Base-by-base conservation (phyloP, 305 asterid genomes). In the Caryopteris hybrid region DNA sequence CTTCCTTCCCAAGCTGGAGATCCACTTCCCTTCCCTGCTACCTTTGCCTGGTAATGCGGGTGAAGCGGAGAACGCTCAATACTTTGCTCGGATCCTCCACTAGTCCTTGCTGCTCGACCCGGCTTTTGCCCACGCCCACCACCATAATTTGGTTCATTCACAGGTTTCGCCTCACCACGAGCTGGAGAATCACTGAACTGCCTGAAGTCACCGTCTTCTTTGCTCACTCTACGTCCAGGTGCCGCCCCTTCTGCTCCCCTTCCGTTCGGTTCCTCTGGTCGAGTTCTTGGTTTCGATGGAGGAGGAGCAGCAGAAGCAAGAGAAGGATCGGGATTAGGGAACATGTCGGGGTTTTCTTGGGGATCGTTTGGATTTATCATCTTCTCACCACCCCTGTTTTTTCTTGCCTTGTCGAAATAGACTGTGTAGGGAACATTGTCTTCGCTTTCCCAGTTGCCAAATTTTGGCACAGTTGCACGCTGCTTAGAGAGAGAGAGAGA, bases 351-450 rank as follows among this genome's bases (percentile, higher is more conserved):
- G 64, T 87, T 84, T 48, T 89, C 91, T 73, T 71, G 66, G 8
- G 96, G 98, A 31, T 89, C 96, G 56, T 88, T 92, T 6, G 96
- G 98, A 71, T 89, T 89, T 8, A 83, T 80, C 79, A 82, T 79
- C 61, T 86, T 87, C 71, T 90, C 89, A 3, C 91, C 88, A 5
- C 91, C 95, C 74, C 80, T 77, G 36, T 61, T 78, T 68, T 86
- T 86, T 74, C 96, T 79, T 22, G 98, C 98, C 56, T 87, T 83
- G 2, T 87, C 89, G 33, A 92, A 92, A 70, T 61, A 83, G 2
- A 79, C 76, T 0, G 96, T 87, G 85, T 89, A 92, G 1, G 96
- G 96, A 46, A 88, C 91, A 55, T 80, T 55, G 55, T 81, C 86
- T 18, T 82, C 92, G 16, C 39, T 69, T 8, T 85, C 95, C 98